A percentile compares a stretch with the other conserved stretches of the same genome.
These are phyloP conservation scores for Heracleum sosnowskyi DNA, from an alignment of 129 eudicot species.

Conservation along the genomic window DNA sequence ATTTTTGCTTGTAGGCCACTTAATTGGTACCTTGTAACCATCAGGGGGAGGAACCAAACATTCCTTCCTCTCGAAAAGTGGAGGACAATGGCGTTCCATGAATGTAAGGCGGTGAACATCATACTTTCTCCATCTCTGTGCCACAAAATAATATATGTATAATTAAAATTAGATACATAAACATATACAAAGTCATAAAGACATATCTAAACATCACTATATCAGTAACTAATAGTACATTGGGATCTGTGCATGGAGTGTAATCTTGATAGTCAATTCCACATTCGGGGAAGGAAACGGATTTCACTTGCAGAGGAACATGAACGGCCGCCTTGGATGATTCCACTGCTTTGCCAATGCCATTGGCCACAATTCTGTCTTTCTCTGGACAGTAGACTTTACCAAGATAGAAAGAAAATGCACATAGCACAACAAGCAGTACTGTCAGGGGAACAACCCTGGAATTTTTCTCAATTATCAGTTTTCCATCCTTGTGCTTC, in stretches of 20 bases:
- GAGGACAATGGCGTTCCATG: conserved; percentile 96
- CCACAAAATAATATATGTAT: conserved; percentile 2
- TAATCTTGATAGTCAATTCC: conserved; percentile 68
- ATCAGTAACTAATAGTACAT: conserved; percentile 26
- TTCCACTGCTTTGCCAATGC: conserved; percentile 34
- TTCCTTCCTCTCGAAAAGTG: conserved; percentile 78
- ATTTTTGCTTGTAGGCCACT: conserved; percentile 96
- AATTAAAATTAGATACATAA: neutral
- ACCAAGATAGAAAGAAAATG: conserved; percentile 87
- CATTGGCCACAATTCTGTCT: conserved; percentile 29
- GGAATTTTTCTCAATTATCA: conserved; percentile 46
- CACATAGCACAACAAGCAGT: conserved; percentile 66
- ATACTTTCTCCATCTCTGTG: conserved; percentile 92
- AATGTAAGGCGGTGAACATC: conserved; percentile 78
- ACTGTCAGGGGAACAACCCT: conserved; percentile 60
- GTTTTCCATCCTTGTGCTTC: conserved; percentile 82
- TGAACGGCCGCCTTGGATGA: conserved; percentile 27
- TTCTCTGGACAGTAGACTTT: conserved; percentile 71
- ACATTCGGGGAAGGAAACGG: conserved; percentile 65
- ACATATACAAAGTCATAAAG: neutral
- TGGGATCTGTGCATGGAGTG: conserved; percentile 99
- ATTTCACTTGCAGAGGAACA: conserved; percentile 51
- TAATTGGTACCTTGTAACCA: conserved; percentile 87
- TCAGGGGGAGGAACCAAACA: conserved; percentile 94
- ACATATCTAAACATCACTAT: neutral